phyloP scores from a whole-genome alignment of 2,329 filamentous ascomycete species.

The Calonectria pseudoturangicola region DNA sequence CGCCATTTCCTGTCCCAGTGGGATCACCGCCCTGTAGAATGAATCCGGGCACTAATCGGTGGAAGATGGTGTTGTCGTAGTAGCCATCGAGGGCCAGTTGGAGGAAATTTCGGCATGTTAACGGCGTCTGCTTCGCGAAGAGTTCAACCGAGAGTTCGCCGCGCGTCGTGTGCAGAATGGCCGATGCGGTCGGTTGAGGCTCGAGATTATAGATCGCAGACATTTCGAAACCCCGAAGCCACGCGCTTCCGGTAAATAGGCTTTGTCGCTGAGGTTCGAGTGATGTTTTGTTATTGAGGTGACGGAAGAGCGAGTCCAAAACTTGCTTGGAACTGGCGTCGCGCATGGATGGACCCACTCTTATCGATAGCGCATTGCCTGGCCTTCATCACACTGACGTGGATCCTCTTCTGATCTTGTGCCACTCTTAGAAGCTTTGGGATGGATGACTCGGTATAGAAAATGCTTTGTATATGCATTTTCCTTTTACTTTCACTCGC shows the following conservation, averaged over 20 bases:
- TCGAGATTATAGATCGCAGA: constrained; percentile 95
- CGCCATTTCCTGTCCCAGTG: constrained; percentile 92
- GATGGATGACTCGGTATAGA: not conserved
- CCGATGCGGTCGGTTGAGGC: constrained; percentile 94
- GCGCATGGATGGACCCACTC: constrained; percentile 13
- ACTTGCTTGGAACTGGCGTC: constrained; percentile 2
- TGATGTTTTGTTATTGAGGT: constrained; percentile 22
- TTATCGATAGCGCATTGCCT: constrained; percentile 24
- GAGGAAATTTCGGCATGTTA: constrained; percentile 95
- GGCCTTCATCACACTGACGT: not conserved
- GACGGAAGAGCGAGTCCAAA: constrained; percentile 10
- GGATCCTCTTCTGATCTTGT: not conserved
- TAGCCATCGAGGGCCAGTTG: constrained; percentile 97
- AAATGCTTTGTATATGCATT: not conserved
- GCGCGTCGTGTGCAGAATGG: constrained; percentile 90
- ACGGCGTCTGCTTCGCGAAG: constrained; percentile 94
- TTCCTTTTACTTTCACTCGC: too few species aligned
- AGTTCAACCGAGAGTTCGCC: constrained; percentile 94
- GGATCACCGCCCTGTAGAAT: constrained; percentile 97
- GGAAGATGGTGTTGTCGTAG: constrained; percentile 95
- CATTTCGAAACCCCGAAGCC: constrained; percentile 71
- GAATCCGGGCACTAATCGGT: constrained; percentile 93
- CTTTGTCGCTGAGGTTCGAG: not conserved
- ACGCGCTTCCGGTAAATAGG: not conserved
- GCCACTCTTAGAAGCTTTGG: not conserved